Evolutionary conservation across 2,329 filamentous ascomycete genomes (phyloP), one percentile per base, ranked within the genome.

Genomic region (Peltaster fructicola): DNA sequence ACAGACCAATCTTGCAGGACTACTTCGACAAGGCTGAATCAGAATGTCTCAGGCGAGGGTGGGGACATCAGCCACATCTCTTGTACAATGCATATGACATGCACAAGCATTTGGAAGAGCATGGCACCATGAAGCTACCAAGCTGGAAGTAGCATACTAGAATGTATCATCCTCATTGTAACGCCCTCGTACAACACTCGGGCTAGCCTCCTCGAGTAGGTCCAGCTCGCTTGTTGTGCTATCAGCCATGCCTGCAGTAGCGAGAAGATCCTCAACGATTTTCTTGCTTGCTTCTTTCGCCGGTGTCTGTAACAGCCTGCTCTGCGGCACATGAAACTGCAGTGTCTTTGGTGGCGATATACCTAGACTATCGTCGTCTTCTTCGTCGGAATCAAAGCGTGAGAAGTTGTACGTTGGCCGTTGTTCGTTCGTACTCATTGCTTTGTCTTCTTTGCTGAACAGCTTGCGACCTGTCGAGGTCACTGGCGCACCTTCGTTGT

Each of bases 271-370:
- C 25, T 82, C 74, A 0, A 90, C 78, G 30, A 90, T 85, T 28
- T 71, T 66, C 46, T 66, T 74, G 41, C 77, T 84, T 4, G 80
- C 80, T 50, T 88, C 78, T 27, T 75, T 67, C 15, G 80, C 79
- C 33, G 79, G 80, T 23, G 80, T 90, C 48, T 84, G 79, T 47
- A 85, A 50, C 12, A 90, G 54, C 44, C 77, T 73, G 19, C 72
- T 77, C 26, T 75, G 74, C 24, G 77, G 77, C 23, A 90, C 54
- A 21, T 76, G 73, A 48, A 90, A 90, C 43, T 84, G 77, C 31
- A 90, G 84, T 7, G 80, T 88, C 59, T 95, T 95, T 0, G 88
- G 88, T 14, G 88, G 88, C 43, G 80, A 92, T 23, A 66, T 51
- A 2, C 40, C 45, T 13, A 44, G 53, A 9, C 57, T 53, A 18